Conservation (phyloP, 257 asterid genomes). For the Solanum chilense region DNA sequence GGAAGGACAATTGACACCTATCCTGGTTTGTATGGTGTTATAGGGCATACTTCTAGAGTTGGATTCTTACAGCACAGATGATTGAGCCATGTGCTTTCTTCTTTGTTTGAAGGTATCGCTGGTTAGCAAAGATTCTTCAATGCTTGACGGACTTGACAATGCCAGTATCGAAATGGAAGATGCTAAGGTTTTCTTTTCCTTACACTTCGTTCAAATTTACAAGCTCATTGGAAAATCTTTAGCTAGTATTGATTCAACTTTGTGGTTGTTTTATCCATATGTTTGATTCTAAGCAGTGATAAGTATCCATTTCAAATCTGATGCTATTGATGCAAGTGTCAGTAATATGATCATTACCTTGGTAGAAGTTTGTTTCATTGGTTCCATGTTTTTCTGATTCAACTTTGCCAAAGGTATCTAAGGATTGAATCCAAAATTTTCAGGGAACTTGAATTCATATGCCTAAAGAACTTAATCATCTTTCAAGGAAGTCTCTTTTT, state of each 20-base stretch:
- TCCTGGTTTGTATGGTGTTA: slow-evolving; percentile 50
- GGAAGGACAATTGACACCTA: slow-evolving; percentile 97
- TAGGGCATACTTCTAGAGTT: not conserved
- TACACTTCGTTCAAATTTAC: not conserved
- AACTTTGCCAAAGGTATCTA: not conserved
- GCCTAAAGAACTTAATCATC: not conserved
- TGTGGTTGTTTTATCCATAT: not conserved
- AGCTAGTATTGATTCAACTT: not conserved
- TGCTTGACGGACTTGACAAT: slow-evolving; percentile 94
- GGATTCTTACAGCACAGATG: not conserved
- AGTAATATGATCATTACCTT: not conserved
- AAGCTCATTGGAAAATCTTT: not conserved
- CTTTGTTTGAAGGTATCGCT: slow-evolving; percentile 63
- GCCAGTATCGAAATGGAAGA: slow-evolving; percentile 89
- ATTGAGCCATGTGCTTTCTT: not conserved
- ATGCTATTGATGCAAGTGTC: not conserved
- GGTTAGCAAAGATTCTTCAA: slow-evolving; percentile 97
- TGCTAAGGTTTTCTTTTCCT: slow-evolving; percentile 66
- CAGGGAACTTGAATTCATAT: not conserved
- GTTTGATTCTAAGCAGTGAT: not conserved
- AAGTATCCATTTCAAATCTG: not conserved
- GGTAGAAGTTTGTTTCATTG: not conserved
- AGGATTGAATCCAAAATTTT: not conserved
- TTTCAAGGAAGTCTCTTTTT: not conserved
- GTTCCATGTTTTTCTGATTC: not conserved